These are phyloP conservation scores for Lactarius hengduanensis DNA, from an alignment of 768 basidiomycete genomes.

Conservation along the genomic window DNA sequence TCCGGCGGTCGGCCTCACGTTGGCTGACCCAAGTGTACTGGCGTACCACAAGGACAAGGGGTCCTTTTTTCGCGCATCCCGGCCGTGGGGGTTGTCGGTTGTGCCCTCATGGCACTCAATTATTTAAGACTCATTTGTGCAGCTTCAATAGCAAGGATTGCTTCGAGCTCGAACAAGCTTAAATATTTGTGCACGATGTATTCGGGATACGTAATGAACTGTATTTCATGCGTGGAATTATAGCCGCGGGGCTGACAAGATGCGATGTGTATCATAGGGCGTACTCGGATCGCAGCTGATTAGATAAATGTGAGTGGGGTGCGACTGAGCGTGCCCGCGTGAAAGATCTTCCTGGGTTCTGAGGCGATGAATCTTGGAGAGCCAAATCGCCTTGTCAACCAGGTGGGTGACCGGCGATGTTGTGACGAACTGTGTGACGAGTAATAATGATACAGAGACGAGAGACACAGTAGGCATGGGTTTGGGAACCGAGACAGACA, in stretches of 20 bases:
- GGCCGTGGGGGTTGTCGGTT: conserved; percentile 42
- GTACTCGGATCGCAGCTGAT: conserved; percentile 37
- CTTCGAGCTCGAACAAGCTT: conserved; percentile 38
- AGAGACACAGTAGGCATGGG: conserved; percentile 1
- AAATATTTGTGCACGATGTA: conserved; percentile 66
- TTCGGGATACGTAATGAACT: conserved; percentile 72
- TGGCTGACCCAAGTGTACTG: no score
- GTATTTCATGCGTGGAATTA: neutral
- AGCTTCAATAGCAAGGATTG: conserved; percentile 47
- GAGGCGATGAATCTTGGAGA: conserved; percentile 37
- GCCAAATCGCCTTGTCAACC: conserved; percentile 76
- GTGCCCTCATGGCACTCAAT: neutral
- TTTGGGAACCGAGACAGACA: conserved; percentile 4
- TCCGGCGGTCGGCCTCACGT: no score
- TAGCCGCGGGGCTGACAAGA: conserved; percentile 9
- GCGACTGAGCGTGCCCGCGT: neutral
- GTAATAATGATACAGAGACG: conserved; percentile 4
- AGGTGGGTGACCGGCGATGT: conserved; percentile 71
- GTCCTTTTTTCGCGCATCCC: no score
- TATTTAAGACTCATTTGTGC: neutral
- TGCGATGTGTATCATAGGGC: conserved; percentile 48
- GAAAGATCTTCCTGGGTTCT: conserved; percentile 3
- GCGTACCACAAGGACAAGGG: no score
- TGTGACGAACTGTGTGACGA: conserved; percentile 41
- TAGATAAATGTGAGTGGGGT: conserved; percentile 84